Base-by-base conservation (phyloP, 176 grass and related monocot genomes). In the Chloris gayana region DNA sequence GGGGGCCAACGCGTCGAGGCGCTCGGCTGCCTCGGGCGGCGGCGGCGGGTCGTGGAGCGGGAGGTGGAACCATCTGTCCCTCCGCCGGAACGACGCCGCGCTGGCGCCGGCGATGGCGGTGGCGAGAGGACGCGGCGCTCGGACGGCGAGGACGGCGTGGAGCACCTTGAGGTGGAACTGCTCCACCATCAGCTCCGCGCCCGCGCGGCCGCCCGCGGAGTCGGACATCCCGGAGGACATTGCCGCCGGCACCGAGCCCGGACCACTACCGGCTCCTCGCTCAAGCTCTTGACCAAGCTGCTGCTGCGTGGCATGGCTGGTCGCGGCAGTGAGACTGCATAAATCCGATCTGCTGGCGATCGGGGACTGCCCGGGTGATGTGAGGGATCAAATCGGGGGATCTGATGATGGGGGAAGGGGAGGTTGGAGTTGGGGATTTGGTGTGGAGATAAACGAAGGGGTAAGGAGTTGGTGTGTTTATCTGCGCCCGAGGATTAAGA, bases 151-250 rank as follows among this genome's bases (percentile, higher is more conserved):
- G 59, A 95, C 73, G 63, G 89, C 92, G 78, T 98, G 92, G 71
- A 98, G 88, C 69, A 86, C 72, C 82, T 98, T 98, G 67, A 90
- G 89, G 75, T 85, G 88, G 88, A 98, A 98, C 60, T 89, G 90
- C 73, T 85, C 56, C 25, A 89, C 79, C 88, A 98, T 98, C 84
- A 95, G 90, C 81, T 94, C 95, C 64, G 70, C 89, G 37, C 76
- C 60, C 31, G 76, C 79, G 62, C 88, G 88, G 51, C 78, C 91
- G 30, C 72, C 72, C 66, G 45, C 84, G 1, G 94, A 87, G 79
- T 97, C 94, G 29, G 91, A 76, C 66, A 89, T 79, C 29, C 73
- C 53, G 74, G 91, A 88, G 74, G 91, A 88, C 88, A 94, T 91
- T 76, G 83, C 26, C 31, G 59, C 46, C 54, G 72, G 54, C 37